These are phyloP conservation scores for Aspergillus sp. DNA, from an alignment of 2,329 filamentous ascomycete genomes.

Conservation along the genomic window DNA sequence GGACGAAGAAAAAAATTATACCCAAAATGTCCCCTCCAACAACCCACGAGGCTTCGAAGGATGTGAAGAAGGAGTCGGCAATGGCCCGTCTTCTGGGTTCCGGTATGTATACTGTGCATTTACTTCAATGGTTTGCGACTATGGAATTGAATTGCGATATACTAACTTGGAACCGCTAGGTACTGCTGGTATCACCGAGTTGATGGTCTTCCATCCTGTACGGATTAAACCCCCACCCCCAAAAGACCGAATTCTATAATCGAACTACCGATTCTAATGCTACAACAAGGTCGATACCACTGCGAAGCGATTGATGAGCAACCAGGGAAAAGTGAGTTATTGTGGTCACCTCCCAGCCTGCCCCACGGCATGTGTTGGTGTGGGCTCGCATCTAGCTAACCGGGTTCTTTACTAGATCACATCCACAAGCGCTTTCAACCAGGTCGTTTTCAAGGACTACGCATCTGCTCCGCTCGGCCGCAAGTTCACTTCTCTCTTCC, in stretches of 20 bases:
- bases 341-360: background rate
- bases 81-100: conserved; percentile 82
- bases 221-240: conserved; percentile 19
- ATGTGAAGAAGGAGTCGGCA: conserved; percentile 78
- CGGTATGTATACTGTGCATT: conserved; percentile 47
- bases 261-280: conserved; percentile 14
- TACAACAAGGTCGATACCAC: conserved; percentile 77
- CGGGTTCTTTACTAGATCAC: conserved; percentile 40
- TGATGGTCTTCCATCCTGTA: conserved; percentile 88
- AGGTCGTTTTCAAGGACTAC: conserved; percentile 88
- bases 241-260: background rate
- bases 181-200: conserved; percentile 83
- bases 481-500: conserved; percentile 95
- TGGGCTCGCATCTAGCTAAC: background rate
- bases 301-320: conserved; percentile 98
- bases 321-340: conserved; percentile 62
- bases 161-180: conserved; percentile 45
- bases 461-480: conserved; percentile 59
- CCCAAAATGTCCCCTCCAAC: conserved; percentile 50
- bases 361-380: background rate
- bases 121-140: background rate
- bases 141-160: conserved; percentile 5
- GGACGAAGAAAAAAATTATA: background rate
- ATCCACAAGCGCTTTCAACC: conserved; percentile 61
- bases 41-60: conserved; percentile 41